Base-by-base conservation (phyloP, 352 stramenopile species). In the Thalassiosira oceanica region DNA sequence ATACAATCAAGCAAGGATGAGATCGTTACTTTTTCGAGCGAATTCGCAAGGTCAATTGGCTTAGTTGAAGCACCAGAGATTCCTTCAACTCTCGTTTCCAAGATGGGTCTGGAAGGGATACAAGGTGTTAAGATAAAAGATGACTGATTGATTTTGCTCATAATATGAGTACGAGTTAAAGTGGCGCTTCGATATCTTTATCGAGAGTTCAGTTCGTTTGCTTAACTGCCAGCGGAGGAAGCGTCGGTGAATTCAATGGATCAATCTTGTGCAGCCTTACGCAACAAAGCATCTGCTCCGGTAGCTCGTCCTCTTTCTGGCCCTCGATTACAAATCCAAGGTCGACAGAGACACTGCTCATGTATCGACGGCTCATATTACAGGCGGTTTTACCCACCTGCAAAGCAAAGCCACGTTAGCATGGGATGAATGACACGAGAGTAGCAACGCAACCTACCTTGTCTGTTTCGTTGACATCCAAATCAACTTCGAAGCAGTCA, bases 251-350 rank as follows among this genome's bases (percentile, higher is more conserved):
- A 37, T 61, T 39, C 1, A 69, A 11, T 13, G 78, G 45, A 80
- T 89, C 80, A 20, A 85, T 61, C 45, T 71, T 41, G 69, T 91
- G 80, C 29, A 91, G 53, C 29, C 84, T 48, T 18, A 85, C 71
- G 18, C 66, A 75, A 28, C 70, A 80, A 24, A 89, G 68, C 80
- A 91, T 88, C 61, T 86, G 74, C 61, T 91, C 84, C 13, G 84
- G 84, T 28, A 88, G 54, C 49, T 90, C 80, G 29, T 79, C 64
- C 11, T 60, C 21, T 24, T 45, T 63, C 15, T 65, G 73, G 20
- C 72, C 84, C 69, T 91, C 77, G 73, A 89, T 86, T 2, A 89
- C 75, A 56, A 89, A 85, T 3, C 80, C 84, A 55, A 91, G 70
- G 56, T 91, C 84, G 2, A 87, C 65, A 16, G 73, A 83, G 26